phyloP scores from a whole-genome alignment of 164 flowering plant genomes.

The Cinnamomum micranthum region DNA sequence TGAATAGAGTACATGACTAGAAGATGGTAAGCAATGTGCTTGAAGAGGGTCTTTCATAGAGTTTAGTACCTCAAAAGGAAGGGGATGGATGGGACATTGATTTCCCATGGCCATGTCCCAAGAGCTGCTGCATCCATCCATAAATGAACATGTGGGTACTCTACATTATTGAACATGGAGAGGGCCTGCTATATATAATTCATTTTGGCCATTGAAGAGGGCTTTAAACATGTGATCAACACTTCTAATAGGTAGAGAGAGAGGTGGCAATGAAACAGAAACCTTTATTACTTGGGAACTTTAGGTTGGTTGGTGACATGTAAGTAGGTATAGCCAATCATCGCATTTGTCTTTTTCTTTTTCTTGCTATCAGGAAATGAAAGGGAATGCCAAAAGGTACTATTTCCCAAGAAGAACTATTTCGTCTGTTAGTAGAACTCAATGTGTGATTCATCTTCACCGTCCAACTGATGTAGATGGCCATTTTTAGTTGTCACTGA shows the following conservation, averaged over 20 bases:
- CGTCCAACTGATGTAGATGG: too few species aligned
- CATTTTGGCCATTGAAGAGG: constrained; percentile 5
- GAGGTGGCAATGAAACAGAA: neutral
- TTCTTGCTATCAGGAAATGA: neutral
- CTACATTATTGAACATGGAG: neutral
- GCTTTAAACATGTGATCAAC: neutral
- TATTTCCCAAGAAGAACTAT: neutral
- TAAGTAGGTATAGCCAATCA: neutral
- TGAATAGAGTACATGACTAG: neutral
- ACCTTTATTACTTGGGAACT: neutral
- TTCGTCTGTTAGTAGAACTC: too few species aligned
- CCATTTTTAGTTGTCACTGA: too few species aligned
- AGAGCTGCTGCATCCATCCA: constrained; percentile 32
- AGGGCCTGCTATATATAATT: neutral
- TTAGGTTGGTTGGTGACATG: constrained; percentile 1
- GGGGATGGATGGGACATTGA: constrained; percentile 23
- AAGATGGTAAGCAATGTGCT: neutral
- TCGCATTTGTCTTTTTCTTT: neutral
- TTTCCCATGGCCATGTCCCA: constrained; percentile 35
- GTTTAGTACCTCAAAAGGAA: constrained; percentile 18
- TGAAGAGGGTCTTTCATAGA: constrained; percentile 5
- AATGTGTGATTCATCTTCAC: too few species aligned
- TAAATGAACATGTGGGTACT: constrained; percentile 2
- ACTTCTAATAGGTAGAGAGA: neutral
- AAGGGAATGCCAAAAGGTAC: neutral